Evolutionary conservation across 1,139 yeast species (phyloP), one percentile per base, ranked within the genome.

Genomic region (Sugiyamaella paludigena): DNA sequence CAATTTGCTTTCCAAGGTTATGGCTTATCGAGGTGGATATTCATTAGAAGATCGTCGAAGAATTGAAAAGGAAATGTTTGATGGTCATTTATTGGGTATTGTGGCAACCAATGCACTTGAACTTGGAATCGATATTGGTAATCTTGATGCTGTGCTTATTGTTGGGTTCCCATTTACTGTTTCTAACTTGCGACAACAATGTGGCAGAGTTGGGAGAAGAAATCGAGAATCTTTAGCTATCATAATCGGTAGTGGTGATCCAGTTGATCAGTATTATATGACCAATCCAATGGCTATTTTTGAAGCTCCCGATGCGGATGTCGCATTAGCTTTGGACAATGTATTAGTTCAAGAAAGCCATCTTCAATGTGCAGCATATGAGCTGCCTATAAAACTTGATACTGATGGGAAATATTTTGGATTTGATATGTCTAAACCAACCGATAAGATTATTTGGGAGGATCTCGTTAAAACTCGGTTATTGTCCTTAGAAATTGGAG

Each of bases 21-120:
- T 88, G 94, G 82, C 95, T 36, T 92, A 92, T 60, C 74, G 99
- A 56, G 98, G 98, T 30, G 99, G 99, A 0, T 92, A 92, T 61
- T 82, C 95, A 5, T 83, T 88, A 3, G 68, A 77, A 1, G 98
- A 92, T 63, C 75, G 99, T 56, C 77, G 98, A 55, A 77, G 80
- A 42, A 92, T 92, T 50, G 99, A 92, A 65, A 76, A 76, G 43
- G 88, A 85, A 60, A 88, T 92, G 96, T 94, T 92, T 64, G 79
- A 78, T 50, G 97, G 98, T 0, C 79, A 81, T 47, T 68, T 92
- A 27, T 73, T 84, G 48, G 98, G 96, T 0, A 86, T 94, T 28
- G 81, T 92, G 2, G 95, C 98, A 0, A 94, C 99, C 0, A 89
- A 89, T 68, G 98, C 99, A 0, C 71, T 92, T 51, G 99, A 92